Percentiles rank a stretch among this genome's conserved stretches.
Evolutionary conservation across 2,329 filamentous ascomycete genomes (phyloP).

Genomic region (Aspergillus piperis): DNA sequence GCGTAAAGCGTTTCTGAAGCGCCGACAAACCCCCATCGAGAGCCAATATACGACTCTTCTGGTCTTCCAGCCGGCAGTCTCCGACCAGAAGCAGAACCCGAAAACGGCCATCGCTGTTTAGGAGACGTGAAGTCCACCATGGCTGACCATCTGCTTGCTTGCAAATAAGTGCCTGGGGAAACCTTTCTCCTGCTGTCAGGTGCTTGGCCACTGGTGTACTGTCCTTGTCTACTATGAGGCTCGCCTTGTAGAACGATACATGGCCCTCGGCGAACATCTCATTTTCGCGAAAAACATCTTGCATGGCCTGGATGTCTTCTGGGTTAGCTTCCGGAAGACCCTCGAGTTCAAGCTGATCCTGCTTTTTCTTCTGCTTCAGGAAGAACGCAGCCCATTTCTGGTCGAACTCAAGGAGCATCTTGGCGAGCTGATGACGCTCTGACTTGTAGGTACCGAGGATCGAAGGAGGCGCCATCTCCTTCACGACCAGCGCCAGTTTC

Average conservation of each 20-base stretch:
- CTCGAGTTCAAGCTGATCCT: not conserved
- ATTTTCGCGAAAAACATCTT: not conserved
- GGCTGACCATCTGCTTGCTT: slow-evolving; percentile 20
- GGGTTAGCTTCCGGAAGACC: not conserved
- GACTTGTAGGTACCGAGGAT: slow-evolving; percentile 54
- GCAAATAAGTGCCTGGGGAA: slow-evolving; percentile 23
- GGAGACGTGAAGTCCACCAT: slow-evolving; percentile 23
- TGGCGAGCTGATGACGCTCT: slow-evolving; percentile 60
- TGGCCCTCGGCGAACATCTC: slow-evolving; percentile 11
- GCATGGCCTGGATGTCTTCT: slow-evolving; percentile 7
- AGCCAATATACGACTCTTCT: slow-evolving; percentile 48
- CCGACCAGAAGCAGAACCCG: slow-evolving; percentile 59
- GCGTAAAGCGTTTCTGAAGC: slow-evolving; percentile 49
- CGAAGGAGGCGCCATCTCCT: slow-evolving; percentile 36
- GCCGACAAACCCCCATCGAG: slow-evolving; percentile 45
- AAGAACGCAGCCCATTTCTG: slow-evolving; percentile 31
- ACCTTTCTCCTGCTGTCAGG: slow-evolving; percentile 19
- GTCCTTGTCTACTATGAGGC: slow-evolving; percentile 9
- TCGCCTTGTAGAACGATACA: slow-evolving; percentile 6
- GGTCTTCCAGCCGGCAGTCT: slow-evolving; percentile 50
- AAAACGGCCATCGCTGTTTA: slow-evolving; percentile 39
- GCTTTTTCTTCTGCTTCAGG: not conserved
- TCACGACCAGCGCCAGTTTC: slow-evolving; percentile 54
- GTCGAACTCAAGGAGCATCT: slow-evolving; percentile 66
- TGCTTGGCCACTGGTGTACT: slow-evolving; percentile 1